phyloP scores from a whole-genome alignment of 371 early-diverging fungal species.

The Mucor saturninus region DNA sequence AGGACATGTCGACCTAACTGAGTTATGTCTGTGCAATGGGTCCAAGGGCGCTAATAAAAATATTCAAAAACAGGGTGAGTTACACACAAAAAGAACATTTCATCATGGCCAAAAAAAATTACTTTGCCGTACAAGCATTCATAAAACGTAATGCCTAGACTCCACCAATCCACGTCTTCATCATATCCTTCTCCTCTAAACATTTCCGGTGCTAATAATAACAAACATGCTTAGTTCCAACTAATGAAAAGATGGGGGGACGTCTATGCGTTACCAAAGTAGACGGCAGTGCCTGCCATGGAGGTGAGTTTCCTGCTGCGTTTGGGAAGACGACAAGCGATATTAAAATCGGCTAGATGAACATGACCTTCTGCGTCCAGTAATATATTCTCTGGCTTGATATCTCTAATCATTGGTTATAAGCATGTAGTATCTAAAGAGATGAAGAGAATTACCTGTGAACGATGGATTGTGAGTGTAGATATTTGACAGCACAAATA shows the following conservation, averaged over 20 bases:
- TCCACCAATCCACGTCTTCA: conserved; percentile 86
- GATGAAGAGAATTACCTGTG: conserved; percentile 56
- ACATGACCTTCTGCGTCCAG: conserved; percentile 71
- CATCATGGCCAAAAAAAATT: background rate
- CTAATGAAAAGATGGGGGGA: background rate
- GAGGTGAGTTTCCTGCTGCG: conserved; percentile 54
- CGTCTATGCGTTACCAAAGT: conserved; percentile 59
- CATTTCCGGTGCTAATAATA: conserved; percentile 74
- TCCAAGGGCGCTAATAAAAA: conserved; percentile 48
- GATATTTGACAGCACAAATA: conserved; percentile 67
- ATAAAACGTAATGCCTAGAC: conserved; percentile 79
- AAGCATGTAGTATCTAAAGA: too few relatives aligned
- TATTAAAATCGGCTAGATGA: conserved; percentile 77
- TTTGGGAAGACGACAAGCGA: conserved; percentile 60
- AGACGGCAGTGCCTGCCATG: conserved; percentile 72
- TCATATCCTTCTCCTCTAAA: conserved; percentile 65
- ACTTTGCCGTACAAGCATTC: conserved; percentile 61
- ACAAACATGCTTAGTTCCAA: background rate
- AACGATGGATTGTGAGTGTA: conserved; percentile 73
- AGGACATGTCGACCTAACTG: conserved; percentile 55
- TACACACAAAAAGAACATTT: conserved; percentile 10
- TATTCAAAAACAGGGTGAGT: background rate
- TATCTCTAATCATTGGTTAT: conserved; percentile 48
- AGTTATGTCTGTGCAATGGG: conserved; percentile 40
- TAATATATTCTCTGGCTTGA: conserved; percentile 81